Evolutionary conservation across 495 filamentous ascomycete genomes (phyloP).

Genomic region (Lasiosphaeria ovina): DNA sequence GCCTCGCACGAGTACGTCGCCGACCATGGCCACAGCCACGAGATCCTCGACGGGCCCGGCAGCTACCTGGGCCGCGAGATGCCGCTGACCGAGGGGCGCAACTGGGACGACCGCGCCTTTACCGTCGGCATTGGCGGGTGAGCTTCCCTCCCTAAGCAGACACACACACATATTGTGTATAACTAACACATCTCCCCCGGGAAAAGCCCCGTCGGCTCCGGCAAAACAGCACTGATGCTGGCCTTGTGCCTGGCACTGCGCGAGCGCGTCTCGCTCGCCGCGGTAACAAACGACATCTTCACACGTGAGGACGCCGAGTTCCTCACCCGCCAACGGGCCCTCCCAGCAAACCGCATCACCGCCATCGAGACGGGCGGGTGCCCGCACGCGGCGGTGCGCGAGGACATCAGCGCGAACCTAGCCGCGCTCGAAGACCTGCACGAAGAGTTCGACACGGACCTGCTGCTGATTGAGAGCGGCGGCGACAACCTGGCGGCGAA

Average conservation of each 20-base stretch:
- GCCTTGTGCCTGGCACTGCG: conserved; percentile 80
- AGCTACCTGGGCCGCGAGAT: conserved; percentile 89
- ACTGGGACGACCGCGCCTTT: conserved; percentile 90
- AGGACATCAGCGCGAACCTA: conserved; percentile 93
- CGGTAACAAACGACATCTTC: conserved; percentile 99
- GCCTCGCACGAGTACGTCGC: conserved; percentile 58
- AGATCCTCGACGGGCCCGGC: conserved; percentile 92
- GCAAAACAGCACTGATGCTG: conserved; percentile 96
- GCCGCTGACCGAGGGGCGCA: conserved; percentile 81
- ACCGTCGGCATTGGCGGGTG: conserved; percentile 97
- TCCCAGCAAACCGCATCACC: conserved; percentile 76
- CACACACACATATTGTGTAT: conserved; percentile 1
- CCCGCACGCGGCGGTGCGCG: conserved; percentile 94
- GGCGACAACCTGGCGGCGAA: conserved; percentile 97
- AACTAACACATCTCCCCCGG: neutral
- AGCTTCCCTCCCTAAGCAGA: conserved; percentile 28
- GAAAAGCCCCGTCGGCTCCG: conserved; percentile 86
- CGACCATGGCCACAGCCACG: conserved; percentile 93
- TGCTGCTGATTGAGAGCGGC: conserved; percentile 90
- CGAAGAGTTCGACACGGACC: conserved; percentile 62
- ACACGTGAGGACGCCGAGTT: conserved; percentile 98
- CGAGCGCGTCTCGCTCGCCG: conserved; percentile 76
- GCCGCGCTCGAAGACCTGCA: conserved; percentile 88
- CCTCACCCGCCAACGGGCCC: conserved; percentile 79
- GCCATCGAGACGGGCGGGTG: conserved; percentile 98